These are phyloP conservation scores for Aspergillus amoenus DNA, from an alignment of 2,329 filamentous ascomycete species.

Conservation along the genomic window DNA sequence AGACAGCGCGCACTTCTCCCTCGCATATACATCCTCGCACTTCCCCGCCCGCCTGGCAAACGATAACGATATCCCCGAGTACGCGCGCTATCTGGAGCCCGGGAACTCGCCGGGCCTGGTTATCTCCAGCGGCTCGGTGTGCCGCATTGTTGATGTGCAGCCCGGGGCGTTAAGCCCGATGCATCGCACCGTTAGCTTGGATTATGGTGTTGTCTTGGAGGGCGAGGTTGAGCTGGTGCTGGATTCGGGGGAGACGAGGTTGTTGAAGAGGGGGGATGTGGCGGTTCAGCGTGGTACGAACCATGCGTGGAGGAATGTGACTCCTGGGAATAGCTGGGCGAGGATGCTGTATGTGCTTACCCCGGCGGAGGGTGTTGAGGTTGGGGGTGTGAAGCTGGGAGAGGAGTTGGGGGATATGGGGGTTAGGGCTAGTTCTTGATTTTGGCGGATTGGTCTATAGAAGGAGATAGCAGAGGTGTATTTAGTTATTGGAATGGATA, in stretches of 20 bases:
- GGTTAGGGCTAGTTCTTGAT: conserved; percentile 22
- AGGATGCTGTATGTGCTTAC: conserved; percentile 29
- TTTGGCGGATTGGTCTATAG: not conserved
- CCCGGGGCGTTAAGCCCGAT: conserved; percentile 45
- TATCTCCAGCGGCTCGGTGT: conserved; percentile 45
- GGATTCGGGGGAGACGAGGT: conserved; percentile 6
- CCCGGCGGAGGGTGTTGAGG: conserved; percentile 23
- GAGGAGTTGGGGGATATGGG: conserved; percentile 25
- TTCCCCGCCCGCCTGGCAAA: conserved; percentile 49
- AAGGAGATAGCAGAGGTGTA: too few species aligned
- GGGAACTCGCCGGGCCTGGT: conserved; percentile 50
- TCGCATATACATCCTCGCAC: conserved; percentile 51
- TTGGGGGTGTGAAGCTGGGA: conserved; percentile 22
- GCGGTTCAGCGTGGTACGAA: conserved; percentile 10
- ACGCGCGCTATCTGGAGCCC: conserved; percentile 41
- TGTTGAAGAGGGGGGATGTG: conserved; percentile 7
- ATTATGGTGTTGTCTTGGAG: conserved; percentile 44
- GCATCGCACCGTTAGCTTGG: conserved; percentile 53
- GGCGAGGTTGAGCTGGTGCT: conserved; percentile 4
- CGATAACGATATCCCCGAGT: conserved; percentile 48
- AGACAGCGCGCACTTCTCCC: conserved; percentile 49
- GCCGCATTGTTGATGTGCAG: conserved; percentile 44
- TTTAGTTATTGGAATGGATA: too few species aligned
- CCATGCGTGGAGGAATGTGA: conserved; percentile 14
- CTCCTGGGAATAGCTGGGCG: conserved; percentile 8